Percentiles rank a stretch among this genome's conserved stretches.
These are phyloP conservation scores for Evansstolkia leycettana DNA, from an alignment of 495 filamentous ascomycete genomes.

Conservation along the genomic window DNA sequence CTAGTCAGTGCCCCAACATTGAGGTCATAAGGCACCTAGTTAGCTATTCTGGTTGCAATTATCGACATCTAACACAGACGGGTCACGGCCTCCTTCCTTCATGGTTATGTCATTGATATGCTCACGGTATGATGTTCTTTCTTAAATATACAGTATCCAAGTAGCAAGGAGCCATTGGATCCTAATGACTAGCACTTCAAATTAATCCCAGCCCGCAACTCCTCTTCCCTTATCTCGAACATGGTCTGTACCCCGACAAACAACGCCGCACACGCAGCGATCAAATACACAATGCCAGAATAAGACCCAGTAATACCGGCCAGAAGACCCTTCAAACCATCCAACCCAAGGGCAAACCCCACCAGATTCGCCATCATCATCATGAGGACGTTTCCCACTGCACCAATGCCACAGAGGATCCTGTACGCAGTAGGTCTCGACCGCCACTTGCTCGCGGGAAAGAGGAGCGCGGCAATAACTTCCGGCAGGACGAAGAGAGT, in stretches of 20 bases:
- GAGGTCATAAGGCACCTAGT: too few species aligned
- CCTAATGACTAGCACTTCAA: slow-evolving; percentile 58
- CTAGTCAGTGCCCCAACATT: too few species aligned
- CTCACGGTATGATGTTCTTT: too few species aligned
- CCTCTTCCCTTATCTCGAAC: slow-evolving; percentile 86
- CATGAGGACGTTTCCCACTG: slow-evolving; percentile 78
- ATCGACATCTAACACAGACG: too few species aligned
- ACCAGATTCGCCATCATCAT: slow-evolving; percentile 95
- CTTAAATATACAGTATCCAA: too few species aligned
- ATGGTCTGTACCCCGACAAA: slow-evolving; percentile 89
- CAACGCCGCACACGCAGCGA: slow-evolving; percentile 51
- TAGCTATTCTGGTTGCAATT: too few species aligned
- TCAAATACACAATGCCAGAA: slow-evolving; percentile 61
- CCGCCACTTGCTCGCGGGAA: slow-evolving; percentile 61
- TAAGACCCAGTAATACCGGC: slow-evolving; percentile 61
- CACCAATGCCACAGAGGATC: slow-evolving; percentile 72
- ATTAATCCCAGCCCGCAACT: slow-evolving; percentile 68
- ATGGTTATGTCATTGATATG: too few species aligned
- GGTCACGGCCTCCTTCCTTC: too few species aligned
- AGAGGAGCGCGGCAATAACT: slow-evolving; percentile 53
- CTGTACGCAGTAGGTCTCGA: slow-evolving; percentile 57
- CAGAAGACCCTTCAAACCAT: slow-evolving; percentile 69
- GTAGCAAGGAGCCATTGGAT: background rate
- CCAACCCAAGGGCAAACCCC: slow-evolving; percentile 84
- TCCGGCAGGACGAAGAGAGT: slow-evolving; percentile 90